Conservation (phyloP, 768 basidiomycete genomes). For the Pluteus cervinus region DNA sequence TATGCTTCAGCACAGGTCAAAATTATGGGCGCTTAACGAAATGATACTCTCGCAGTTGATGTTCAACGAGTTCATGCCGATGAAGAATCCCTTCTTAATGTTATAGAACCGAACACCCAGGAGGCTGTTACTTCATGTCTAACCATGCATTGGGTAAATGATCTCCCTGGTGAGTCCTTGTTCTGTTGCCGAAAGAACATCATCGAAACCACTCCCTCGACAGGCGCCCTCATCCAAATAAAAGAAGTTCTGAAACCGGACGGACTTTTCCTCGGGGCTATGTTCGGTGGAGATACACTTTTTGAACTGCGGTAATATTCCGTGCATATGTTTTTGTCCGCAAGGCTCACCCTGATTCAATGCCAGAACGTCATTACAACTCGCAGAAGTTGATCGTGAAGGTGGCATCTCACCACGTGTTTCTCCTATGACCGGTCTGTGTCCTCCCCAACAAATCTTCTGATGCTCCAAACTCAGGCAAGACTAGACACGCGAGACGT, state of each 20-base stretch:
- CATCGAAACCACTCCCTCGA: not conserved
- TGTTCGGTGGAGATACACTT: slow-evolving; percentile 93
- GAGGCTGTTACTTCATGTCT: slow-evolving; percentile 92
- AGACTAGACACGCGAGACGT: slow-evolving; percentile 81
- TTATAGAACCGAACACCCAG: slow-evolving; percentile 66
- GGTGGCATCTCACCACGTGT: slow-evolving; percentile 96
- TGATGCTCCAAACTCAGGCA: not conserved
- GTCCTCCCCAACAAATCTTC: not conserved
- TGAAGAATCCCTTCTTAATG: slow-evolving; percentile 72
- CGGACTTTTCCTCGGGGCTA: slow-evolving; percentile 90
- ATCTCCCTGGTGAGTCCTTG: slow-evolving; percentile 70
- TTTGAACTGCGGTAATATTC: slow-evolving; percentile 78
- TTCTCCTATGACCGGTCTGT: slow-evolving; percentile 93
- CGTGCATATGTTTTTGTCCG: not conserved
- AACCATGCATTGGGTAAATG: slow-evolving; percentile 95
- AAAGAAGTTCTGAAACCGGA: slow-evolving; percentile 80
- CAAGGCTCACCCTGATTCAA: slow-evolving; percentile 4
- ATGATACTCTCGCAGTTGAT: slow-evolving; percentile 45
- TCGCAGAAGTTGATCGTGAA: slow-evolving; percentile 90
- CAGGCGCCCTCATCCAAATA: slow-evolving; percentile 84
- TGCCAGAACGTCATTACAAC: slow-evolving; percentile 79
- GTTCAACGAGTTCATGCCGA: slow-evolving; percentile 76
- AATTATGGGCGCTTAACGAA: slow-evolving; percentile 1
- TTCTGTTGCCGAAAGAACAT: not conserved
- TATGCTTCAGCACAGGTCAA: too few species aligned